Conservation (phyloP, 257 asterid species). For the Solanum lycopersicoides region DNA sequence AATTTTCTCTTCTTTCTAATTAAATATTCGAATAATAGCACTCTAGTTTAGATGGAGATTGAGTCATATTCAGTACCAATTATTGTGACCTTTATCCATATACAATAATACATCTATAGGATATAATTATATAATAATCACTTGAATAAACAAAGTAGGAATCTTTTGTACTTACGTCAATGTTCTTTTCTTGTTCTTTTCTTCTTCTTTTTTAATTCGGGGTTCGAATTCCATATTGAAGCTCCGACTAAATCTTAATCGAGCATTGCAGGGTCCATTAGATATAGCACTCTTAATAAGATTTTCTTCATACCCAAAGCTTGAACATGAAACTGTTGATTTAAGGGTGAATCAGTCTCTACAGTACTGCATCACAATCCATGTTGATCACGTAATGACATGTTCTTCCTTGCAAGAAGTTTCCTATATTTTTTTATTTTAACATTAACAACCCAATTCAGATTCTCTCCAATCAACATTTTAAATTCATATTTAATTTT, state of each 20-base stretch:
- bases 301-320: too few relatives aligned
- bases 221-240: rapidly evolving
- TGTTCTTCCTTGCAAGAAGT: background rate
- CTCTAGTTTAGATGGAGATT: background rate
- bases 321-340: background rate
- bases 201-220: too few relatives aligned
- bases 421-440: background rate
- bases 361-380: too few relatives aligned
- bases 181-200: background rate
- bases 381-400: background rate
- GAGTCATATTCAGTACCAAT: slow-evolving; percentile 1
- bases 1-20: background rate
- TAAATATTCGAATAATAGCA: background rate
- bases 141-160: background rate
- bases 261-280: too few relatives aligned
- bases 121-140: background rate
- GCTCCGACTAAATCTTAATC: background rate
- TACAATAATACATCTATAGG: background rate
- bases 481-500: background rate
- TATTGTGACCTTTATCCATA: background rate
- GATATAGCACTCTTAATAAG: background rate
- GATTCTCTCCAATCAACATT: background rate
- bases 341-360: too few relatives aligned
- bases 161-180: background rate
- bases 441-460: background rate